Evolutionary conservation across 495 filamentous ascomycete genomes (phyloP), one percentile per base, ranked within the genome.

Genomic region (Bryoglossum gracile): DNA sequence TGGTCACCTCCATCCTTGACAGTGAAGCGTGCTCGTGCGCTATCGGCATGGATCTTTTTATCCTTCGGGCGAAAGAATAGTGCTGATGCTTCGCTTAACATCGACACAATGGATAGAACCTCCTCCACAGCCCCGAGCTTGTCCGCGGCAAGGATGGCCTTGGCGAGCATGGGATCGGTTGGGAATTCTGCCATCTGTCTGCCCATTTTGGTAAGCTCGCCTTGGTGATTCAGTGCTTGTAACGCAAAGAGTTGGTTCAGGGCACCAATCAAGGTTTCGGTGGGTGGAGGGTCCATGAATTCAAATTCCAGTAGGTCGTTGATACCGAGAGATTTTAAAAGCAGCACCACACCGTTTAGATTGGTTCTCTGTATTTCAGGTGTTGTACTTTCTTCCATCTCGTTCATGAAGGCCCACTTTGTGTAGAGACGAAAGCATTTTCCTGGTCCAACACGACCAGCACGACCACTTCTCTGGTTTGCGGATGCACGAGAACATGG

Each of bases 181-280:
- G 92, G 92, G 64, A 98, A 94, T 64, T 97, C 89, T 18, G 90
- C 88, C 89, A 97, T 95, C 62, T 95, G 88, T 2, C 94, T 77
- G 3, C 92, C 92, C 17, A 94, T 73, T 62, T 92, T 91, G 13
- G 92, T 97, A 36, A 98, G 76, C 34, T 89, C 86, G 38, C 92
- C 92, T 39, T 82, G 81, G 60, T 90, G 83, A 62, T 95, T 95
- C 28, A 98, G 73, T 0, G 91, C 88, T 8, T 88, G 87, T 1
- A 98, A 76, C 0, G 89, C 89, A 60, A 95, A 98, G 16, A 98
- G 79, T 59, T 94, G 84, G 60, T 96, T 92, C 41, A 98, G 67
- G 1, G 89, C 87, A 17, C 86, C 81, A 60, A 96, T 94, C 41
- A 98, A 78, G 8, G 88, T 87, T 62, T 95, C 90, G 0, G 89